A percentile compares a stretch with the other conserved stretches of the same genome.
Evolutionary conservation across 805 yeast genomes (phyloP).

Genomic region (Ogataea populi-albae): DNA sequence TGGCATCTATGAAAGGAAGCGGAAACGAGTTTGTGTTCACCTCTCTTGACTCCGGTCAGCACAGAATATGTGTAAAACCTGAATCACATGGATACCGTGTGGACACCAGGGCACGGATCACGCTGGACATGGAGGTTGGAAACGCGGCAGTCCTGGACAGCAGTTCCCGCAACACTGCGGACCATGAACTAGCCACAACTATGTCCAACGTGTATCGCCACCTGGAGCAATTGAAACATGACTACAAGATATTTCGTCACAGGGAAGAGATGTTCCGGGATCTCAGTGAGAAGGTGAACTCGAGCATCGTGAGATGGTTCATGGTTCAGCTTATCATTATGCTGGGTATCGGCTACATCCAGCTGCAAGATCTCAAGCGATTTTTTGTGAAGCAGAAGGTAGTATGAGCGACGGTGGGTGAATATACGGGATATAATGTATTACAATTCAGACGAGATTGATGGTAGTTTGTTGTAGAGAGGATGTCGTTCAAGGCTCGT

Average conservation of each 20-base stretch:
- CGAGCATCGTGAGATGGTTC: conserved; percentile 72
- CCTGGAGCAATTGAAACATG: conserved; percentile 56
- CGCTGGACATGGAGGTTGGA: conserved; percentile 70
- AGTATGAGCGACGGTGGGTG: conserved; percentile 42
- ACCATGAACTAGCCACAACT: conserved; percentile 44
- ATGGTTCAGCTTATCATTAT: conserved; percentile 67
- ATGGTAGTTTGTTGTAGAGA: too few species aligned
- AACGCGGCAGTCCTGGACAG: conserved; percentile 53
- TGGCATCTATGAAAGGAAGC: conserved; percentile 60
- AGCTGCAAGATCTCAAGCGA: conserved; percentile 69
- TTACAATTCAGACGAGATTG: too few species aligned
- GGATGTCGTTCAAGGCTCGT: too few species aligned
- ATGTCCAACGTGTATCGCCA: conserved; percentile 56
- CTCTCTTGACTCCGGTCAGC: conserved; percentile 82
- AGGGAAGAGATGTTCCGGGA: conserved; percentile 77
- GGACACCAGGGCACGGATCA: conserved; percentile 53
- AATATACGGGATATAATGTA: too few species aligned
- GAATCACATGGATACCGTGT: conserved; percentile 33
- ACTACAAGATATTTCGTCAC: conserved; percentile 61
- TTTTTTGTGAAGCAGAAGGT: conserved; percentile 88
- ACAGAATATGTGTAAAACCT: conserved; percentile 68
- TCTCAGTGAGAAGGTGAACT: conserved; percentile 71
- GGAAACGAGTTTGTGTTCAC: conserved; percentile 72
- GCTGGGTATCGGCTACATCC: conserved; percentile 68
- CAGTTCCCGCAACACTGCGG: conserved; percentile 49